Evolutionary conservation across 805 yeast species (phyloP), one percentile per base, ranked within the genome.

Genomic region (Metschnikowia koreensis): DNA sequence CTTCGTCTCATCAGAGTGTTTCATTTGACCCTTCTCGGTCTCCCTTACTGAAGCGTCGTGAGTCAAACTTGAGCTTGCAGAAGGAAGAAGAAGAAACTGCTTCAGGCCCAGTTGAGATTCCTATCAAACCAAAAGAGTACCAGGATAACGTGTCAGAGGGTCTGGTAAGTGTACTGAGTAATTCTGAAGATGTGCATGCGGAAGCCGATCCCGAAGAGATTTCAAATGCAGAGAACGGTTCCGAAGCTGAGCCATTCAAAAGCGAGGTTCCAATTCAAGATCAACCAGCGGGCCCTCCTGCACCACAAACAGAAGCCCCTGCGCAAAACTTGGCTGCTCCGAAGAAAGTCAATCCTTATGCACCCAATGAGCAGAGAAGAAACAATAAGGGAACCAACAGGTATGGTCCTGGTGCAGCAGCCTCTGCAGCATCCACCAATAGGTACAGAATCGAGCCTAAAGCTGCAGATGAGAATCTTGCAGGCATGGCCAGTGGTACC

Each of bases 301-400:
- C 40, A 41, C 44, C 44, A 17, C 47, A 60, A 33, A 62, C 65
- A 27, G 53, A 59, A 36, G 39, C 42, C 8, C 44, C 46, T 13
- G 41, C 36, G 9, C 26, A 4, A 13, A 22, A 13, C n/a, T 27
- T 15, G n/a, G 17, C 41, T 11, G 46, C 17, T 11, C 50, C 50
- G 13, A 41, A 16, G 36, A 50, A 37, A 40, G 52, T 50, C 12
- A 73, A 73, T 48, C 76, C 76, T 5, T 73, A 73, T 54, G 76
- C 76, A 8, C 76, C 76, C 22, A 65, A 62, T 8, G 61, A 55
- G 1, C 38, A 56, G 2, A 39, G 53, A 43, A 41, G 41, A 13
- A 40, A 54, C 15, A 37, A 53, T 7, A 59, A 44, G 53, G 47
- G 54, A n/a, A 41, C 44, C 16, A 46, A 60, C 15, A 55, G 41